Conservation (phyloP, 2,329 filamentous ascomycete genomes). For the Diaporthe humulicola region DNA sequence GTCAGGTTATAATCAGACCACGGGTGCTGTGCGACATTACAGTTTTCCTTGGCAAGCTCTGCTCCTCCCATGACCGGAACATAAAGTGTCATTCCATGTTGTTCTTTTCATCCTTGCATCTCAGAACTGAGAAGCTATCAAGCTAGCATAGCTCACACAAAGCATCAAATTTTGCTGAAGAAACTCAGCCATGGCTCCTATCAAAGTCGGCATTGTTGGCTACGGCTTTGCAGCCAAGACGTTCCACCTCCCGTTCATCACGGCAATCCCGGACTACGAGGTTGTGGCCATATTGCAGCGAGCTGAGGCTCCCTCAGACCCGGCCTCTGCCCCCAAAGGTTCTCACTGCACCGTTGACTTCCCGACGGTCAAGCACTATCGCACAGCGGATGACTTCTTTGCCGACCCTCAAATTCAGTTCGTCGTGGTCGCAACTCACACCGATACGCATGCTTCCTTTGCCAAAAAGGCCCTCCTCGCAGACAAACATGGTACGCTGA, state of each 20-base stretch:
- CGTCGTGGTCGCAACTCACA: constrained; percentile 67
- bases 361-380: constrained; percentile 66
- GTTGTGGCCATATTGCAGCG: constrained; percentile 64
- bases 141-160: background rate
- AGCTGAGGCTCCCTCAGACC: constrained; percentile 52
- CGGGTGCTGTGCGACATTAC: background rate
- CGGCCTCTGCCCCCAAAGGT: constrained; percentile 45
- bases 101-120: background rate
- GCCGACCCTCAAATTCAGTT: constrained; percentile 64
- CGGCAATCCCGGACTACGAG: constrained; percentile 58
- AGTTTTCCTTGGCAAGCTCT: background rate
- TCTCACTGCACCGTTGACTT: constrained; percentile 64
- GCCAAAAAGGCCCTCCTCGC: constrained; percentile 63
- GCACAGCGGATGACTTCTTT: constrained; percentile 70
- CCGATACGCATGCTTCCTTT: constrained; percentile 68
- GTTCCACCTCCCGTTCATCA: constrained; percentile 66
- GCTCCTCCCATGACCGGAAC: background rate
- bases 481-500: constrained; percentile 5
- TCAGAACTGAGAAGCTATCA: background rate
- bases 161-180: background rate
- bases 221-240: constrained; percentile 62
- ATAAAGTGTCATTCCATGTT: background rate
- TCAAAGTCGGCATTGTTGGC: constrained; percentile 64
- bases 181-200: constrained; percentile 9
- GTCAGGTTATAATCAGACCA: background rate